Evolutionary conservation across 495 filamentous ascomycete species (phyloP).

Genomic region (Talaromyces thailandensis): DNA sequence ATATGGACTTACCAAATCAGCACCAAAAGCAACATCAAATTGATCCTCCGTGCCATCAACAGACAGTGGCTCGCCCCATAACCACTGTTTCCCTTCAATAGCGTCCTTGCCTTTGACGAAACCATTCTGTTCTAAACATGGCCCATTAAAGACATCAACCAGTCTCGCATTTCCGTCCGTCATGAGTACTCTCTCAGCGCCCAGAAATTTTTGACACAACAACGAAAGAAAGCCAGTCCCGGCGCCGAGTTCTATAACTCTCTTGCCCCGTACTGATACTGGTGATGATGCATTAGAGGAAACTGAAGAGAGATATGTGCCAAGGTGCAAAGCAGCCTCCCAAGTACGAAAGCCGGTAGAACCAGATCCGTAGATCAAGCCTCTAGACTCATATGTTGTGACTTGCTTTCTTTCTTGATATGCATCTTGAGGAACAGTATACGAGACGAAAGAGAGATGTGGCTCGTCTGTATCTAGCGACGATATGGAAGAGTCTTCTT

Average conservation of each 20-base stretch:
- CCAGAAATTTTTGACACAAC: conserved; percentile 66
- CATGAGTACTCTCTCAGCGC: conserved; percentile 51
- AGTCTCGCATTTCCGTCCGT: conserved; percentile 77
- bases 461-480: conserved; percentile 12
- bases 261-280: conserved; percentile 39
- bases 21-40: conserved; percentile 42
- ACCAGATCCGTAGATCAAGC: conserved; percentile 61
- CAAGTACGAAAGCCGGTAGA: conserved; percentile 88
- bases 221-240: conserved; percentile 84
- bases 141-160: conserved; percentile 51
- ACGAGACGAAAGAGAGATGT: conserved; percentile 67
- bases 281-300: conserved; percentile 11
- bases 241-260: conserved; percentile 77
- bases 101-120: conserved; percentile 31
- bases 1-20: conserved; percentile 34
- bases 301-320: conserved; percentile 54
- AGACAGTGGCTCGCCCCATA: not conserved
- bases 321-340: conserved; percentile 87
- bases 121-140: conserved; percentile 60
- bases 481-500: conserved; percentile 37
- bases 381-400: conserved; percentile 52
- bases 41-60: not conserved
- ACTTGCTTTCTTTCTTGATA: not conserved
- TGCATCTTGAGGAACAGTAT: conserved; percentile 38
- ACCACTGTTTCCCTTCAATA: conserved; percentile 9